Conservation (phyloP, 768 basidiomycete species). For the Russula earlei region DNA sequence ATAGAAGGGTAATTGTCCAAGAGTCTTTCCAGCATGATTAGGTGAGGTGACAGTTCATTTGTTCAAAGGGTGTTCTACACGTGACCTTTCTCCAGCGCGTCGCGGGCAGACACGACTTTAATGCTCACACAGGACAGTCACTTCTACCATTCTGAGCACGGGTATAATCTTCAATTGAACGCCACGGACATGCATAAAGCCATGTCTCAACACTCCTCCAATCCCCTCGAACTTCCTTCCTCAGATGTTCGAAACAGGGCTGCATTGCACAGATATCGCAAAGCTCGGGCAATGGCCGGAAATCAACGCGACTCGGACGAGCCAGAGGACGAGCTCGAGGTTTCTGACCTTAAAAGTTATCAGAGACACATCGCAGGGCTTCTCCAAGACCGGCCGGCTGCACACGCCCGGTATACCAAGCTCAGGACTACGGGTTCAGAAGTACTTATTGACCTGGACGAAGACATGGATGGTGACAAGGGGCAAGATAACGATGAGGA, state of each 20-base stretch:
- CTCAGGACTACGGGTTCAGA: slow-evolving; percentile 12
- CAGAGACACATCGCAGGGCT: slow-evolving; percentile 42
- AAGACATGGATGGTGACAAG: slow-evolving; percentile 44
- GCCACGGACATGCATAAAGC: slow-evolving; percentile 31
- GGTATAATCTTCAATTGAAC: not conserved
- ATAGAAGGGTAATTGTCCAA: no score
- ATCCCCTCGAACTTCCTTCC: slow-evolving; percentile 60
- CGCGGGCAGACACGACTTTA: no score
- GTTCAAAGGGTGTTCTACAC: no score
- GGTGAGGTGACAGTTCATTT: no score
- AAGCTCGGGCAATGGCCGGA: slow-evolving; percentile 28
- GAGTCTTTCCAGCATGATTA: no score
- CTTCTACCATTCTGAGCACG: not conserved
- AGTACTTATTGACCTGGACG: slow-evolving; percentile 38
- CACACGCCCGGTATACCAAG: slow-evolving; percentile 5
- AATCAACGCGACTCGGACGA: slow-evolving; percentile 40
- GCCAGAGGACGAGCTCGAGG: slow-evolving; percentile 32
- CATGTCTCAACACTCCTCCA: slow-evolving; percentile 65
- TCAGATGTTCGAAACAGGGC: slow-evolving; percentile 45
- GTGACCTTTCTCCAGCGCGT: slow-evolving; percentile 4
- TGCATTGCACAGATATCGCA: slow-evolving; percentile 33
- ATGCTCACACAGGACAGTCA: no score
- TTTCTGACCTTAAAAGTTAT: slow-evolving; percentile 37
- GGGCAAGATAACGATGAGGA: slow-evolving; percentile 25
- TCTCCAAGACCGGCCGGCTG: slow-evolving; percentile 25